Base-by-base conservation (phyloP, 2,329 filamentous ascomycete genomes). In the Penicillium sp. region DNA sequence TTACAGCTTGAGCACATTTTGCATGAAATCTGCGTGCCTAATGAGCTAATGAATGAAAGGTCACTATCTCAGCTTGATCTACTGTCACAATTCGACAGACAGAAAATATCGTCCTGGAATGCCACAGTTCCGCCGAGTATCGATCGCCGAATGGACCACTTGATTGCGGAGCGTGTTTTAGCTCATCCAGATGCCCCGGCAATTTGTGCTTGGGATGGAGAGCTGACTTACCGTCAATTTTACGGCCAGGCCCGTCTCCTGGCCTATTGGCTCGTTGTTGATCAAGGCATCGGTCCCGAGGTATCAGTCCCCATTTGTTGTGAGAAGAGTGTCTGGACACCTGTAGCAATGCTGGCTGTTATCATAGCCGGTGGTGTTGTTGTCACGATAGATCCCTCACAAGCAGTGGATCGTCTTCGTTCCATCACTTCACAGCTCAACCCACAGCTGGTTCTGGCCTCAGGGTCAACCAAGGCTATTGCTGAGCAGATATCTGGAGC, bases 181-280 rank as follows among this genome's bases (percentile, higher is more conserved):
- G 40, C 26, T 26, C 11, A 43, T 38, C 52, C 38, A 30, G 38
- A 43, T 11, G 52, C 52, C 1, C 38, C 25, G 19, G 52, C 52
- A 19, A 33, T 55, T 25, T 55, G 52, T 30, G 22, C 52, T 6
- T 55, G 52, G 52, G 52, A 55, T 16, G 52, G 52, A 13, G 37
- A 30, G 4, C 7, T 55, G 7, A 55, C 52, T 1, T 55, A 55
- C 43, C 22, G 43, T 46, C 43, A 46, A 46, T 46, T 46, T 25
- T 46, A 46, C 6, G 43, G 28, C 4, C 14, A 46, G 25, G 43
- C 43, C 6, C 22, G 43, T 11, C 43, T 46, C 11, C 10, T 46
- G 10, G 43, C 43, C 43, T 46, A 46, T 22, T 46, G 43, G 43
- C 43, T 46, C 22, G 43, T 52, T 16, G 33, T 52, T 38, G 28